Evolutionary conservation across 1,284 basidiomycete genomes (phyloP).

Genomic region (Sporisorium reilianum): DNA sequence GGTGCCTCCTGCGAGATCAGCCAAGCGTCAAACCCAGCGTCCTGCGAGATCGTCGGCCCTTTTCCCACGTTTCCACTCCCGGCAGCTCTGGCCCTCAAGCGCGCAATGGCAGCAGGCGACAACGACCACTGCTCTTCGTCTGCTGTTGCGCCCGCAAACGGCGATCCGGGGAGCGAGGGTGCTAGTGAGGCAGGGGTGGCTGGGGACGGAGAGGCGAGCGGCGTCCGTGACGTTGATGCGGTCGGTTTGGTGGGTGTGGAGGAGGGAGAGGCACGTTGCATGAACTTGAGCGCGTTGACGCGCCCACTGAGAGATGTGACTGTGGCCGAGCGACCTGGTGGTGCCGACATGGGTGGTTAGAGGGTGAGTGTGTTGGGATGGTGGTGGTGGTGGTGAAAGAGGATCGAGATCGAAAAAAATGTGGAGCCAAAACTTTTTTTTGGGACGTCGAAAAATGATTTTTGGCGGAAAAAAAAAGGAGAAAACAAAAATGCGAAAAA

Average conservation of each 20-base stretch:
- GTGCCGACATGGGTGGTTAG: slow-evolving; percentile 25
- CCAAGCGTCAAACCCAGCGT: slow-evolving; percentile 50
- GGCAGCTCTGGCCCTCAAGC: slow-evolving; percentile 18
- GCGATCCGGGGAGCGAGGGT: slow-evolving; percentile 6
- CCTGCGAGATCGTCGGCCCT: slow-evolving; percentile 17
- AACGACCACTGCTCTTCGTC: slow-evolving; percentile 47
- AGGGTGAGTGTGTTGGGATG: background rate
- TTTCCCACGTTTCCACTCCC: background rate
- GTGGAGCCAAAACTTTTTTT: slow-evolving; percentile 5
- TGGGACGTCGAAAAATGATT: background rate
- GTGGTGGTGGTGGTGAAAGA: slow-evolving; percentile 14
- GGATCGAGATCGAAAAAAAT: slow-evolving; percentile 1
- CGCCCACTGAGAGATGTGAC: slow-evolving; percentile 48
- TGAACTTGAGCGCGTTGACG: slow-evolving; percentile 53
- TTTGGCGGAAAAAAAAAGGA: background rate
- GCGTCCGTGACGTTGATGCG: background rate
- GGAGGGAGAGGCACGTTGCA: slow-evolving; percentile 43
- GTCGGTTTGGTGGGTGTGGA: slow-evolving; percentile 10
- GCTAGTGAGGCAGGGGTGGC: slow-evolving; percentile 11
- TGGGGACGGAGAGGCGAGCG: slow-evolving; percentile 10
- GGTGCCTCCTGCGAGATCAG: slow-evolving; percentile 16
- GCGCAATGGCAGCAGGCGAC: slow-evolving; percentile 30
- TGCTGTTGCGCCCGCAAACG: background rate
- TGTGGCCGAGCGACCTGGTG: slow-evolving; percentile 43
- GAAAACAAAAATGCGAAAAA: background rate